These are phyloP conservation scores for Backusella westeae DNA, from an alignment of 192 early-diverging fungal genomes.

Conservation along the genomic window DNA sequence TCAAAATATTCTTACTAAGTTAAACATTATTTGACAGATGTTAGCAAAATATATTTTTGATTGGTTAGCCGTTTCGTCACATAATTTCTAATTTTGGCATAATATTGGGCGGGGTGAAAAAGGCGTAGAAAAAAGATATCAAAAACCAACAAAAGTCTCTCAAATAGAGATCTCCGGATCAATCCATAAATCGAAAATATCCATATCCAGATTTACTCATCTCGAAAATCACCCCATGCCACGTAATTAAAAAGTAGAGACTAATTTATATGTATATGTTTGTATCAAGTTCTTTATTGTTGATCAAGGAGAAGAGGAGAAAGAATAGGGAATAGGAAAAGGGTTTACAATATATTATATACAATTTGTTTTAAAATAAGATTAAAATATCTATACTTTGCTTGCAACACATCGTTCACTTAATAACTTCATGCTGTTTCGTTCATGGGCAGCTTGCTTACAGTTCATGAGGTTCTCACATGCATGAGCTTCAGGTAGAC, in stretches of 20 bases:
- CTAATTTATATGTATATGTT: neutral
- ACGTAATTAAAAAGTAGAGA: neutral
- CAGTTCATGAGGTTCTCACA: conserved; percentile 66
- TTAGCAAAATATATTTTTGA: neutral
- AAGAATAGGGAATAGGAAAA: neutral
- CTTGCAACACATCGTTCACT: conserved; percentile 68
- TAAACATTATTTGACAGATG: neutral
- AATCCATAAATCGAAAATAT: neutral
- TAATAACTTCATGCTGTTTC: conserved; percentile 56
- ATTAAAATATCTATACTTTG: conserved; percentile 52
- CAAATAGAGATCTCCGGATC: neutral
- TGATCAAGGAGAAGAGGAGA: neutral
- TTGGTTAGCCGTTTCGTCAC: neutral
- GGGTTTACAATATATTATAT: neutral
- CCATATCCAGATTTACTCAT: neutral
- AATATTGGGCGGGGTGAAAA: neutral
- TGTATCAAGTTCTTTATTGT: neutral
- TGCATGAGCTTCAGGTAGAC: conserved; percentile 70
- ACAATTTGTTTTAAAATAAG: neutral
- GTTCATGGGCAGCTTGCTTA: conserved; percentile 55
- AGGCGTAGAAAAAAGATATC: neutral
- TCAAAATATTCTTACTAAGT: neutral
- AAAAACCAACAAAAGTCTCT: neutral
- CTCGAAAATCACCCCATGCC: neutral
- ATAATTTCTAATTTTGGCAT: neutral